Percentiles rank a stretch among this genome's conserved stretches.
phyloP scores from a whole-genome alignment of 2,329 filamentous ascomycete species.

The Colletotrichum sp. region DNA sequence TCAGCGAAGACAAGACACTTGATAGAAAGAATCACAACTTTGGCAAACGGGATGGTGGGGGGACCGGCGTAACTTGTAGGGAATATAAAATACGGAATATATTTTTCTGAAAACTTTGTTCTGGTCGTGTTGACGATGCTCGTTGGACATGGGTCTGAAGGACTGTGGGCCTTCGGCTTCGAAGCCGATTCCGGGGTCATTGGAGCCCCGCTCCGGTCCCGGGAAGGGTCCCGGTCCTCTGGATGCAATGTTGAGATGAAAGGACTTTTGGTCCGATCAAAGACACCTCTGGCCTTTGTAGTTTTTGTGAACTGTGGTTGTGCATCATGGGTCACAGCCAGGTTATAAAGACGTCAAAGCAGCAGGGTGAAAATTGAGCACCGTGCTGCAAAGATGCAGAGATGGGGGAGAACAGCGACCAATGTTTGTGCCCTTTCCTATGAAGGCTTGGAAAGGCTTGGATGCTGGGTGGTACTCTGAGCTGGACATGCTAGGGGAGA shows the following conservation, averaged over 20 bases:
- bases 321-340: neutral
- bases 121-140: neutral
- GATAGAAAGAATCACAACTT: neutral
- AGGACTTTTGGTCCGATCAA: neutral
- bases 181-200: neutral
- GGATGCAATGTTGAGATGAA: neutral
- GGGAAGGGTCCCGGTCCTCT: neutral
- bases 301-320: neutral
- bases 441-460: too few relatives aligned
- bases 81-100: neutral
- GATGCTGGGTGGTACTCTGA: neutral
- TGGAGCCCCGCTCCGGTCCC: neutral
- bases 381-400: neutral
- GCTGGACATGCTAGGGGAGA: neutral
- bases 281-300: neutral
- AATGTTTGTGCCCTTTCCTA: neutral
- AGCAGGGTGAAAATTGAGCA: neutral
- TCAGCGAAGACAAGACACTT: neutral
- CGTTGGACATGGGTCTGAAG: neutral
- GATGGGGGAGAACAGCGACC: neutral
- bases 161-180: neutral
- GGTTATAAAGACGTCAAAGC: neutral
- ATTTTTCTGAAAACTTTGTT: neutral
- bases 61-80: neutral
- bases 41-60: neutral